These are phyloP conservation scores for Pichia sp. DNA, from an alignment of 1,139 yeast genomes.

Conservation along the genomic window DNA sequence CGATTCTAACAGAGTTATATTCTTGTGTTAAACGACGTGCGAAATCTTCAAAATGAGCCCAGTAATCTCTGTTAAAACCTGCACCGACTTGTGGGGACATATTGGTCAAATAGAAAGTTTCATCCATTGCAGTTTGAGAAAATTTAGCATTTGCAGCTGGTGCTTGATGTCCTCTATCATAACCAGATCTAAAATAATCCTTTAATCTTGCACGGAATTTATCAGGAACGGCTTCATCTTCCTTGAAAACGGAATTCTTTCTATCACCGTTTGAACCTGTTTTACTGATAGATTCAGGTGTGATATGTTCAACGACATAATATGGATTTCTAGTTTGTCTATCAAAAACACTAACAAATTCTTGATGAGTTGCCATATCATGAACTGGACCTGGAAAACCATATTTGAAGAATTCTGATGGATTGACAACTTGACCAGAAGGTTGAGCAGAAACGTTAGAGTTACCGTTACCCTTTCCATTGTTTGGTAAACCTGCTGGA, in stretches of 20 bases:
- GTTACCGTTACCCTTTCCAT: slow-evolving; percentile 2
- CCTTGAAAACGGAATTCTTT: slow-evolving; percentile 76
- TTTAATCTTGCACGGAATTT: slow-evolving; percentile 71
- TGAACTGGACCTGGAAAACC: slow-evolving; percentile 97
- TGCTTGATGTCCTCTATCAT: slow-evolving; percentile 96
- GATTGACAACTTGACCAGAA: slow-evolving; percentile 43
- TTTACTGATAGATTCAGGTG: slow-evolving; percentile 61
- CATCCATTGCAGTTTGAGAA: slow-evolving; percentile 89
- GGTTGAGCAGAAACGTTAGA: neutral
- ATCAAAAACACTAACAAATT: slow-evolving; percentile 84
- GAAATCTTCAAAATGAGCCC: slow-evolving; percentile 97
- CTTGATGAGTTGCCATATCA: slow-evolving; percentile 70
- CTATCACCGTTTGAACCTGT: slow-evolving; percentile 59
- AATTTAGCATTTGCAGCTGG: slow-evolving; percentile 98
- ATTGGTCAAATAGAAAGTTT: slow-evolving; percentile 84
- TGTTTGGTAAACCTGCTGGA: slow-evolving; percentile 4
- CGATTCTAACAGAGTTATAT: slow-evolving; percentile 74
- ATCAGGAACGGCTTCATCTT: slow-evolving; percentile 82
- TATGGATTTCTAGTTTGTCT: slow-evolving; percentile 84
- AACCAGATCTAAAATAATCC: slow-evolving; percentile 94
- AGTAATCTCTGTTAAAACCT: slow-evolving; percentile 93
- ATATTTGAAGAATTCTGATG: slow-evolving; percentile 76
- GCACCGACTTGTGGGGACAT: slow-evolving; percentile 98
- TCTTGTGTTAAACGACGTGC: slow-evolving; percentile 68
- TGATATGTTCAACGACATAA: slow-evolving; percentile 84